These are phyloP conservation scores for Serendipita sp. DNA, from an alignment of 768 basidiomycete species.

Conservation along the genomic window DNA sequence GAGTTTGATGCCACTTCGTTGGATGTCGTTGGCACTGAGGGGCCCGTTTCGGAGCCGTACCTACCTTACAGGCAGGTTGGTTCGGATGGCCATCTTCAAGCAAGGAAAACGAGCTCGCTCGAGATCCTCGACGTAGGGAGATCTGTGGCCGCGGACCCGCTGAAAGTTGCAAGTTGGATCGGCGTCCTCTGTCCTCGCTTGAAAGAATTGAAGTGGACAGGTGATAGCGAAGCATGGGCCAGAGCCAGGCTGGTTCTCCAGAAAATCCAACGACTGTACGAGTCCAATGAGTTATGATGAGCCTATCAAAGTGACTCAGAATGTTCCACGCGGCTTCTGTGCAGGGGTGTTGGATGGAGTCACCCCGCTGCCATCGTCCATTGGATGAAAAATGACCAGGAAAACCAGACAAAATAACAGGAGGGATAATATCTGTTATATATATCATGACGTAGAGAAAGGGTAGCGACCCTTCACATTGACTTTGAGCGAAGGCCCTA, in stretches of 20 bases:
- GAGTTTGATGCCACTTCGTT: conserved; percentile 1
- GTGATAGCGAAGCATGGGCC: neutral
- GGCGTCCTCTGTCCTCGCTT: neutral
- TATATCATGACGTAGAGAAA: too few species aligned
- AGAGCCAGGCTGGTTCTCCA: neutral
- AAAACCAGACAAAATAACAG: too few species aligned
- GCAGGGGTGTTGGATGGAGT: too few species aligned
- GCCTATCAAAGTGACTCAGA: too few species aligned
- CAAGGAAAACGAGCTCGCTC: neutral
- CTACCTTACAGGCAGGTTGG: neutral
- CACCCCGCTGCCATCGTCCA: too few species aligned
- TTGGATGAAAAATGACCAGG: too few species aligned
- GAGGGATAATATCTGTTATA: too few species aligned
- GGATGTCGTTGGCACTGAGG: neutral
- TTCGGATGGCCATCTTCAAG: neutral
- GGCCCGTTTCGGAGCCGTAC: neutral
- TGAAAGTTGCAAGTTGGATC: neutral
- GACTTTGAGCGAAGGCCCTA: too few species aligned
- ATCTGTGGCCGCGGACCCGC: neutral
- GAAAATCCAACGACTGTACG: neutral
- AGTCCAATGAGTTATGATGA: neutral
- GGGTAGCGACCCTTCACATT: too few species aligned
- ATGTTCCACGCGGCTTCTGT: too few species aligned
- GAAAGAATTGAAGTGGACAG: neutral
- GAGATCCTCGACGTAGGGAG: neutral